Percentiles rank a stretch among this genome's conserved stretches.
phyloP scores from a whole-genome alignment of 2,329 filamentous ascomycete genomes.

The Paraconiothyrium brasiliense region DNA sequence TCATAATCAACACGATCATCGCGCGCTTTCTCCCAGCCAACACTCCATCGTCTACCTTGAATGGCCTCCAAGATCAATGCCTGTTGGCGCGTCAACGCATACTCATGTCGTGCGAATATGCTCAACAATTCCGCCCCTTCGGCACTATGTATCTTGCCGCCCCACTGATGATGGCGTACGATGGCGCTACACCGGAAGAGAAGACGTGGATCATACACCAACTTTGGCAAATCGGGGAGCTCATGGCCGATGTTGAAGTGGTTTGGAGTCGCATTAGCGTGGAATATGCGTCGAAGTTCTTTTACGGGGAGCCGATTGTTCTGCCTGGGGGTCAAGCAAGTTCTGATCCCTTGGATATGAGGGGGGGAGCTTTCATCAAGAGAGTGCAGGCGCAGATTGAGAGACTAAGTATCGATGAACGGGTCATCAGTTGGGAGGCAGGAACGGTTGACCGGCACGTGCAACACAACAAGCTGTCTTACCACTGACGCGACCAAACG shows the following conservation, averaged over 20 bases:
- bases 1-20: slow-evolving; percentile 17
- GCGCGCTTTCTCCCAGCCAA: slow-evolving; percentile 10
- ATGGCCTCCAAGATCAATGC: slow-evolving; percentile 4
- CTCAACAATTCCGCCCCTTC: slow-evolving; percentile 10
- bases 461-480: background rate
- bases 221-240: slow-evolving; percentile 11
- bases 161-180: slow-evolving; percentile 15
- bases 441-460: background rate
- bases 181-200: slow-evolving; percentile 11
- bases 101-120: slow-evolving; percentile 13
- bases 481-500: background rate
- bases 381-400: background rate
- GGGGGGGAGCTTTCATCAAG: background rate
- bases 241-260: background rate
- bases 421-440: background rate
- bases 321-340: background rate
- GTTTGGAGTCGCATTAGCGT: slow-evolving; percentile 10
- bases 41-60: background rate
- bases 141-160: slow-evolving; percentile 8
- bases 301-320: slow-evolving; percentile 9
- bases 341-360: too few relatives aligned
- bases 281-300: slow-evolving; percentile 4
- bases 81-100: slow-evolving; percentile 6
- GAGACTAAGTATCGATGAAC: background rate
- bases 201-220: slow-evolving; percentile 11